These are phyloP conservation scores for Penicillium sp. DNA, from an alignment of 2,329 filamentous ascomycete species.

Conservation along the genomic window DNA sequence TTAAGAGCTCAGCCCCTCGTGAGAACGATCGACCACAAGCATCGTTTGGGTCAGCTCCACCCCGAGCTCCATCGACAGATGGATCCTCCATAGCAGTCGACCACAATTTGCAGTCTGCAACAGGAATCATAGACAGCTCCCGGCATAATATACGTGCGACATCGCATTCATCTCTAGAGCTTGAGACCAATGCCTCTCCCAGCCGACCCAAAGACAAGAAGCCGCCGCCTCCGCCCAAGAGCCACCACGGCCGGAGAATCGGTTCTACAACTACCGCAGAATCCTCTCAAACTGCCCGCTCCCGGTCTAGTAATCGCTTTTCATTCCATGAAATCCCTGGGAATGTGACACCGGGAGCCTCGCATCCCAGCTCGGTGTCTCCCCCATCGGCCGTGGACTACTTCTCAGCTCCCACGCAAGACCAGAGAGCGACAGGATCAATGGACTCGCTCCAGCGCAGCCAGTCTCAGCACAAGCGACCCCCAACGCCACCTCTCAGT, in stretches of 20 bases:
- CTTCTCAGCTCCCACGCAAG: slow-evolving; percentile 24
- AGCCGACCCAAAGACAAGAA: slow-evolving; percentile 57
- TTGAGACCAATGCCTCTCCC: slow-evolving; percentile 48
- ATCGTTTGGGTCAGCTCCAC: slow-evolving; percentile 21
- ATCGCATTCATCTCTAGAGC: slow-evolving; percentile 56
- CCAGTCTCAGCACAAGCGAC: slow-evolving; percentile 41
- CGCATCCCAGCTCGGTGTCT: slow-evolving; percentile 46
- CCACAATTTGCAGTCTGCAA: slow-evolving; percentile 3
- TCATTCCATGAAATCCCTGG: slow-evolving; percentile 28
- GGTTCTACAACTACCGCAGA: slow-evolving; percentile 41
- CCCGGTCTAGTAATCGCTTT: slow-evolving; percentile 27
- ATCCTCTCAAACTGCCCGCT: slow-evolving; percentile 24
- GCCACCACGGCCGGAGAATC: slow-evolving; percentile 74
- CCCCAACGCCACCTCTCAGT: slow-evolving; percentile 50
- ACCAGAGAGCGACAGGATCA: slow-evolving; percentile 12
- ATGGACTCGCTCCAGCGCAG: slow-evolving; percentile 31
- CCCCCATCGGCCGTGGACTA: slow-evolving; percentile 49
- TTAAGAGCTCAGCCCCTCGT: slow-evolving; percentile 9
- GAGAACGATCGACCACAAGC: slow-evolving; percentile 12
- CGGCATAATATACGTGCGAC: slow-evolving; percentile 50
- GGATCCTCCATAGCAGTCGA: slow-evolving; percentile 14
- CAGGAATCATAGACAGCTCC: slow-evolving; percentile 1
- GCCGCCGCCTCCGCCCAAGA: slow-evolving; percentile 69
- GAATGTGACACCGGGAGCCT: slow-evolving; percentile 18
- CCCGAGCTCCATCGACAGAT: slow-evolving; percentile 28